phyloP scores from a whole-genome alignment of 352 stramenopile genomes.

The Peronospora farinosa region DNA sequence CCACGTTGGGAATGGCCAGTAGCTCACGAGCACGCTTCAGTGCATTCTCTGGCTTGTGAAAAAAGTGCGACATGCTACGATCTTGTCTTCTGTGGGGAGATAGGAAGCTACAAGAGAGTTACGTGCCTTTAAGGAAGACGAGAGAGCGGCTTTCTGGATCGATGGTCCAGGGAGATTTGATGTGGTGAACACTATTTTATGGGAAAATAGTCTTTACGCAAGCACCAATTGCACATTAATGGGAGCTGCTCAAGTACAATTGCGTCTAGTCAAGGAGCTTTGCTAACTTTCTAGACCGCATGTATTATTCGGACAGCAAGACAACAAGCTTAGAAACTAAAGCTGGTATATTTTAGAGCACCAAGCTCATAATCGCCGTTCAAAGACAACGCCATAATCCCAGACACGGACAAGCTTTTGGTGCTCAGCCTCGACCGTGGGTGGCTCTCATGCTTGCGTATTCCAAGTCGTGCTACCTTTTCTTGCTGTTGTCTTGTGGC shows the following conservation, averaged over 20 bases:
- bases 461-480: constrained; percentile 3
- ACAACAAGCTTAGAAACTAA: constrained; percentile 39
- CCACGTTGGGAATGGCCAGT: constrained; percentile 66
- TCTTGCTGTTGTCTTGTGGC: constrained; percentile 7
- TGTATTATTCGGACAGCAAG: neutral
- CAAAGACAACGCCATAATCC: constrained; percentile 61
- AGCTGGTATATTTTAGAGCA: constrained; percentile 59
- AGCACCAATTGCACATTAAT: too few relatives aligned
- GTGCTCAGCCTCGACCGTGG: constrained; percentile 56
- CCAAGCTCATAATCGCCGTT: constrained; percentile 77
- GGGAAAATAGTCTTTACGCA: too few relatives aligned
- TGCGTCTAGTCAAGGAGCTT: too few relatives aligned
- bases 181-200: too few relatives aligned
- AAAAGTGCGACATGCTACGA: constrained; percentile 67
- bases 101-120: too few relatives aligned
- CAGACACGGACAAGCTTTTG: constrained; percentile 62
- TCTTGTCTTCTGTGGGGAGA: neutral
- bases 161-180: too few relatives aligned
- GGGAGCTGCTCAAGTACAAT: too few relatives aligned
- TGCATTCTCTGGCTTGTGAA: constrained; percentile 89
- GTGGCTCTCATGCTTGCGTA: neutral
- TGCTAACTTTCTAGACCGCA: constrained; percentile 1
- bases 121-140: too few relatives aligned
- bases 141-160: too few relatives aligned
- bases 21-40: constrained; percentile 88